Base-by-base conservation (phyloP, 2,329 filamentous ascomycete species). In the Elsinoe fawcettii region DNA sequence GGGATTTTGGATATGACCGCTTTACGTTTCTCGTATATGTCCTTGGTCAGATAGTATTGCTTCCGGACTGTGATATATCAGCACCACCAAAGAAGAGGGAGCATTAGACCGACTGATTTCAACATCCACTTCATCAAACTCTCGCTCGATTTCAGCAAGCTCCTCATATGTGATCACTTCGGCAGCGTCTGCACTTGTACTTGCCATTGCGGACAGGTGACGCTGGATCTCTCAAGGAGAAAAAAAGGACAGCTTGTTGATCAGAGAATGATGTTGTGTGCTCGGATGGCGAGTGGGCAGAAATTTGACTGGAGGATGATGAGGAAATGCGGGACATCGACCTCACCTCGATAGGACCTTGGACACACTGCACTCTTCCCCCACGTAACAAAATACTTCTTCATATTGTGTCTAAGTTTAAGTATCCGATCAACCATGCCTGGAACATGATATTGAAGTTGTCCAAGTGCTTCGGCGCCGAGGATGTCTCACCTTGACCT, bases 51-150 rank as follows among this genome's bases (percentile, higher is more conserved):
- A 63, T 80, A 74, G 64, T 86, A 80, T 71, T 91, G 85, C 67
- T 86, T 80, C 67, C 87, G 85, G 67, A 90, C 88, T 91, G 67
- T 20, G 27, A 12, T 32, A 16, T 16, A 39, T 49, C 25, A 9
- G 51, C 62, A 62, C 64, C 62, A 51, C 12, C 14, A 32, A 36
- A 57, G 46, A 61, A n/a, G 34, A 46, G 43, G 9, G 27, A 8
- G 22, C 9, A 44, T 1, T 34, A 30, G 56, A 80, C 86, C 70
- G 78, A 95, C 90, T 80, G 66, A 93, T 85, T 70, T 95, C 86
- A 34, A 85, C 79, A 73, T 96, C 90, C 34, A 84, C 84, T 66
- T 91, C 83, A 60, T 91, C 85, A 66, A 96, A 95, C 62, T 95
- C 86, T 64, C 84, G 80, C 77, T 96, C 89, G 62, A 96, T 78